Base-by-base conservation (phyloP, 2,329 filamentous ascomycete species). In the Aureobasidium uvarum region DNA sequence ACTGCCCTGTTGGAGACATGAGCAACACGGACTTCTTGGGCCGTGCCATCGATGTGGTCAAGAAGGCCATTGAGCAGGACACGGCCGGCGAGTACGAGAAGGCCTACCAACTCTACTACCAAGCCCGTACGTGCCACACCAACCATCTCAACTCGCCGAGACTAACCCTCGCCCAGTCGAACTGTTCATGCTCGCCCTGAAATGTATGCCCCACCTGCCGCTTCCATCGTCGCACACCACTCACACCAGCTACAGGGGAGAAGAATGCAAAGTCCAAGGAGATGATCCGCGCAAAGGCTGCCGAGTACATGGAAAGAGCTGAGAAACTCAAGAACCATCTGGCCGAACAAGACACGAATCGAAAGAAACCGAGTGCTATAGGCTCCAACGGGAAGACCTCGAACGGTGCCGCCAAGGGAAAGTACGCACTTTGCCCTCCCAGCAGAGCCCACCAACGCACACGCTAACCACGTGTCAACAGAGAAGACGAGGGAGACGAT, bases 211-310 rank as follows among this genome's bases (percentile, higher is more conserved):
- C 20, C 13, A 14, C 5, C 25, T 23, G n/a, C 16, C 28, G 25
- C 46, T 36, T 10, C 11, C 25, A 10, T 20, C 38, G 8, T 23
- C 18, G 36, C 10, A 38, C 8, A 16, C 18, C 10, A 39, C 68
- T 67, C 65, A 71, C 72, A 74, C n/a, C 56, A 72, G 58, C 23
- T n/a, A 33, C 48, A 79, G 77, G 77, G 94, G 95, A 99, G 82
- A 99, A 98, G 85, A 98, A 97, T 81, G 88, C 90, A 69, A 94
- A 93, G 72, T 93, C 92, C 69, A 98, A 98, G 83, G 92, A 96
- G 76, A 96, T 96, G 86, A 97, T 99, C 78, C 89, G 95, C 71
- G 87, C 90, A 72, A 98, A 98, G 82, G 92, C 93, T 23, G 90
- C 84, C 72, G 94, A 97, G 76, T 99, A 99, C 83, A 96, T 99